Evolutionary conservation across 805 yeast species (phyloP).

Genomic region (Yarrowia phangngaensis): DNA sequence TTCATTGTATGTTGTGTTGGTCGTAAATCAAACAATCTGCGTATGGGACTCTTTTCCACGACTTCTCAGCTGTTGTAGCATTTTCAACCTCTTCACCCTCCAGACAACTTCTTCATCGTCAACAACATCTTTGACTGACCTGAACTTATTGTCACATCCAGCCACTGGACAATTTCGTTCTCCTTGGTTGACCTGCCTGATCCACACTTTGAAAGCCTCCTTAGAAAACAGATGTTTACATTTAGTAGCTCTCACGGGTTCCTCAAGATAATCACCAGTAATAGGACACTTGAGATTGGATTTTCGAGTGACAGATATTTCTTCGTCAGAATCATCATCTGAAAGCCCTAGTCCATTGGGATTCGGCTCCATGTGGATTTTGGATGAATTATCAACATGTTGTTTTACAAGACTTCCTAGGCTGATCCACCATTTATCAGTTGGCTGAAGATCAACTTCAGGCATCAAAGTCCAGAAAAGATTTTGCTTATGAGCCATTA

Average conservation of each 20-base stretch:
- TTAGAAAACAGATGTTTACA: conserved; percentile 4
- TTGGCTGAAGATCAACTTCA: not conserved
- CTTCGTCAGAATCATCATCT: not conserved
- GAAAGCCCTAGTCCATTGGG: not conserved
- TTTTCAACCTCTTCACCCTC: conserved; percentile 2
- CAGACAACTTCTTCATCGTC: not conserved
- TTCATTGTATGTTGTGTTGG: too few species aligned
- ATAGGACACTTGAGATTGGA: conserved; percentile 21
- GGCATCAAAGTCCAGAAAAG: conserved; percentile 7
- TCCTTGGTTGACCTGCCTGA: not conserved
- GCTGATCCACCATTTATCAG: conserved; percentile 9
- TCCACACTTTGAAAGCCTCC: not conserved
- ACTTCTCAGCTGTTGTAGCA: too few species aligned
- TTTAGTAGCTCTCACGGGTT: not conserved
- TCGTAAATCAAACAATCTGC: too few species aligned
- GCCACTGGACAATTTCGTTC: conserved; percentile 2
- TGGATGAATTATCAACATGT: not conserved
- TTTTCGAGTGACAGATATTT: conserved; percentile 13
- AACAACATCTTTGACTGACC: not conserved
- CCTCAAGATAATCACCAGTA: not conserved
- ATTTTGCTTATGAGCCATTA: not conserved
- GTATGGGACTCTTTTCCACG: too few species aligned
- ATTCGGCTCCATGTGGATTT: not conserved
- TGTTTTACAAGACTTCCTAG: not conserved
- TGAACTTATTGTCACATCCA: conserved; percentile 2